Conservation (phyloP, 2,329 filamentous ascomycete genomes). For the Dryadomyces quercus-mongolicae region DNA sequence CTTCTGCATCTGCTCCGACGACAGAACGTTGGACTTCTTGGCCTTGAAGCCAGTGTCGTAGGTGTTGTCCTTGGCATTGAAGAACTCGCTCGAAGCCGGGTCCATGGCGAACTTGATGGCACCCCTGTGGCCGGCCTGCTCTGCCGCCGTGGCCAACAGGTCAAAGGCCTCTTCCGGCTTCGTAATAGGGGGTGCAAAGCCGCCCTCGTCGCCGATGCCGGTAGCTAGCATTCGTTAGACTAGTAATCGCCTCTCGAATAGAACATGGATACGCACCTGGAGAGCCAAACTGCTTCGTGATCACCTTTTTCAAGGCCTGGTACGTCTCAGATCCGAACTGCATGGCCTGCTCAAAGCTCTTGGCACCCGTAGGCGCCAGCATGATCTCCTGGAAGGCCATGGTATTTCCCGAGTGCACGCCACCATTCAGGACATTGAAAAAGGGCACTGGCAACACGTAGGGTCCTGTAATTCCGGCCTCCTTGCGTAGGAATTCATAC, state of each 20-base stretch:
- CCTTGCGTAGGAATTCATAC: neutral
- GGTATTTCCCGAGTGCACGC: conserved; percentile 38
- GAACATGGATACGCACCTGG: conserved; percentile 28
- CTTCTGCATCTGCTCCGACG: conserved; percentile 16
- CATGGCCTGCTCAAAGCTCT: conserved; percentile 40
- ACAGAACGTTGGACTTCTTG: conserved; percentile 11
- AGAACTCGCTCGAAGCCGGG: conserved; percentile 27
- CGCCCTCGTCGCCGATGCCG: conserved; percentile 98
- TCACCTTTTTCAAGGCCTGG: conserved; percentile 89
- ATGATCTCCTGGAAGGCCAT: conserved; percentile 92
- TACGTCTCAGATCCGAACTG: conserved; percentile 77
- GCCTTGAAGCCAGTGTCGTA: conserved; percentile 28
- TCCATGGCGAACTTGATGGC: conserved; percentile 27
- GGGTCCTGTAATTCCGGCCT: neutral
- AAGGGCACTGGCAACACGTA: neutral
- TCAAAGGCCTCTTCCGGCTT: conserved; percentile 71
- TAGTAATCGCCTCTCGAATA: no score
- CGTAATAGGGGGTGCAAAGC: conserved; percentile 98
- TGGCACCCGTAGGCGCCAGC: conserved; percentile 82
- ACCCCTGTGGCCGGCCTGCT: conserved; percentile 9
- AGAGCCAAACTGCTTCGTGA: conserved; percentile 65
- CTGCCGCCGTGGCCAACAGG: neutral
- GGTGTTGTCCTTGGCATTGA: conserved; percentile 7
- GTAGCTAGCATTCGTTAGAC: conserved; percentile 35
- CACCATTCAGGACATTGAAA: conserved; percentile 40